Conservation (phyloP, 2,329 filamentous ascomycete genomes). For the Bipolaris cookei region DNA sequence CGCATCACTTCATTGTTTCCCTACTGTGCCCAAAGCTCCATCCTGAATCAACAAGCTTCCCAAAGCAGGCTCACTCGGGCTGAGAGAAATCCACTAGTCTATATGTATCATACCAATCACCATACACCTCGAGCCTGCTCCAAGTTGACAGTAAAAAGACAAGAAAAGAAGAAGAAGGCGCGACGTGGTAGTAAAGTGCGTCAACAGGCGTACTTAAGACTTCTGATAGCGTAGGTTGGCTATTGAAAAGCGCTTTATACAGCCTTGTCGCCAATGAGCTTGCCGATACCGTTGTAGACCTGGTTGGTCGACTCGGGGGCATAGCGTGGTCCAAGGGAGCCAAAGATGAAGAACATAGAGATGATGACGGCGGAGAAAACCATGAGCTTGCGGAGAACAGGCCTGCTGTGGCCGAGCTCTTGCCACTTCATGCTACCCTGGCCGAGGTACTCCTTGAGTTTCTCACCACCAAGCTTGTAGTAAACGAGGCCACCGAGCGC, state of each 20-base stretch:
- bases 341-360: slow-evolving; percentile 73
- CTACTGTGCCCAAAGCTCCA: slow-evolving; percentile 25
- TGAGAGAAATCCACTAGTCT: slow-evolving; percentile 41
- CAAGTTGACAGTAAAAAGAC: slow-evolving; percentile 37
- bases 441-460: slow-evolving; percentile 78
- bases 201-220: neutral
- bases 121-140: slow-evolving; percentile 32
- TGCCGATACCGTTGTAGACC: slow-evolving; percentile 44
- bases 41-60: slow-evolving; percentile 18
- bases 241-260: slow-evolving; percentile 16
- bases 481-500: slow-evolving; percentile 79
- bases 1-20: slow-evolving; percentile 39
- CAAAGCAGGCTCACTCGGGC: slow-evolving; percentile 26
- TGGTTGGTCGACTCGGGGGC: slow-evolving; percentile 47
- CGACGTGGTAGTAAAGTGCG: slow-evolving; percentile 1
- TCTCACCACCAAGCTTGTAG: slow-evolving; percentile 85
- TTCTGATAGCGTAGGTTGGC: neutral
- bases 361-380: slow-evolving; percentile 69
- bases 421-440: slow-evolving; percentile 80
- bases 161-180: slow-evolving; percentile 28
- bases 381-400: slow-evolving; percentile 77
- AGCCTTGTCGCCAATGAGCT: slow-evolving; percentile 42
- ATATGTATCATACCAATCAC: slow-evolving; percentile 39
- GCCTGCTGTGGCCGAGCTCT: slow-evolving; percentile 80
- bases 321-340: slow-evolving; percentile 51